phyloP scores from a whole-genome alignment of 2,329 filamentous ascomycete genomes.

The Pyrenochaeta sp. region DNA sequence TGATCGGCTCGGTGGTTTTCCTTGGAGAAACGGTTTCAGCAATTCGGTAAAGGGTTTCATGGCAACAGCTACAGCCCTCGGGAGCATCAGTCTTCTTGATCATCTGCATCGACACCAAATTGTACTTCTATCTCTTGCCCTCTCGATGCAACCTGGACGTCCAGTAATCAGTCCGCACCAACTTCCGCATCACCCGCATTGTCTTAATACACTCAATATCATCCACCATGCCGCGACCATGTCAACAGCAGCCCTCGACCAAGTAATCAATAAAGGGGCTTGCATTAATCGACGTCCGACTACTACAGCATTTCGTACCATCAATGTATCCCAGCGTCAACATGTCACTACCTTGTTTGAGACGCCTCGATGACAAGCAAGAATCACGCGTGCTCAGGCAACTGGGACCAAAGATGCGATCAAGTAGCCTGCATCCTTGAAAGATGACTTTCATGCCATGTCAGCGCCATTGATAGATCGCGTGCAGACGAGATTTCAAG shows the following conservation, averaged over 20 bases:
- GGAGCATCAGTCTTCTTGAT: constrained; percentile 49
- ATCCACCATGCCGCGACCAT: constrained; percentile 40
- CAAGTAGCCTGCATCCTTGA: not conserved
- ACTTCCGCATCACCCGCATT: constrained; percentile 45
- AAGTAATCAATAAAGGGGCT: constrained; percentile 30
- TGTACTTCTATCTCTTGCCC: constrained; percentile 54
- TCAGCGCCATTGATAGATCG: constrained; percentile 24
- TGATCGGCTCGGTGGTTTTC: constrained; percentile 53
- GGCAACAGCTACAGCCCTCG: constrained; percentile 45
- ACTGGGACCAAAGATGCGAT: not conserved
- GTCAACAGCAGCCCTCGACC: constrained; percentile 39
- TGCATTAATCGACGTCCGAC: constrained; percentile 34
- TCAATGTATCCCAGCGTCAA: constrained; percentile 29
- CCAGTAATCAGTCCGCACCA: constrained; percentile 49
- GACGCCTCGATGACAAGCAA: constrained; percentile 1
- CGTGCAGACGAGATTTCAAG: constrained; percentile 10
- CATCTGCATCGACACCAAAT: constrained; percentile 51
- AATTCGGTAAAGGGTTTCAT: constrained; percentile 49
- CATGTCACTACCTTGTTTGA: constrained; percentile 14
- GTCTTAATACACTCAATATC: constrained; percentile 47
- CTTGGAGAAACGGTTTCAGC: constrained; percentile 52
- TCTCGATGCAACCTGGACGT: constrained; percentile 48
- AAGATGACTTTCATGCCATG: constrained; percentile 12
- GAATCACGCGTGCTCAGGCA: not conserved
- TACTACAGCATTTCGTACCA: constrained; percentile 20